Evolutionary conservation across 345 rosid genomes (phyloP), one percentile per base, ranked within the genome.

Genomic region (Salix koriyanagi): DNA sequence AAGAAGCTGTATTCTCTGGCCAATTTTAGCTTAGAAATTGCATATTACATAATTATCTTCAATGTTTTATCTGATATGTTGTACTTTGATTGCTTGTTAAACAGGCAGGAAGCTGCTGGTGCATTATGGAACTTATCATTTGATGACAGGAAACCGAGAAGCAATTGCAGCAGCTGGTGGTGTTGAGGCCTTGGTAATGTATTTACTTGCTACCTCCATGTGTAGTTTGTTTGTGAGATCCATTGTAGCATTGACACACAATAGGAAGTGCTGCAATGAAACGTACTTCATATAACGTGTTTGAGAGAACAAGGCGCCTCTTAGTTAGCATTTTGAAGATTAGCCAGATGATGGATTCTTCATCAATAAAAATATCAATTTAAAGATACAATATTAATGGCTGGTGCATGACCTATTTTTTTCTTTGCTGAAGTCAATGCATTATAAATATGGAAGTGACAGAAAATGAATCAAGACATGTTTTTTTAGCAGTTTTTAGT

Each of bases 21-120:
- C 28, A 58, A 58, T 23, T n/a, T 26, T 58, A 58, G 15, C 10
- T 58, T 58, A 58, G 26, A n/a, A 58, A 58, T 23, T 58, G 46
- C 4, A 73, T n/a, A 18, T 77, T 41, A 9, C 58, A 19, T 8
- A 52, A 21, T 73, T 74, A 30, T 16, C 58, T 16, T 13, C 32
- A 21, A 25, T 26, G 13, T 5, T 48, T 58, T n/a, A 6, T 68
- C 61, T 65, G 64, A 65, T 70, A 62, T 69, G 25, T 67, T 34
- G 39, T 67, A 52, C 56, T 84, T 66, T 52, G 46, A 75, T 37
- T 66, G 42, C 50, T 64, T 77, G 67, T 67, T 67, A 21, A 28
- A 77, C 74, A 83, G 88, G 80, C 84, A 82, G 46, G 85, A 85
- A 77, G 85, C 85, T 37, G 84, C 85, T 56, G 88, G 88, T 76